A percentile compares a stretch with the other conserved stretches of the same genome.
These are phyloP conservation scores for Delonix regia DNA, from an alignment of 306 rosid species.

Conservation along the genomic window DNA sequence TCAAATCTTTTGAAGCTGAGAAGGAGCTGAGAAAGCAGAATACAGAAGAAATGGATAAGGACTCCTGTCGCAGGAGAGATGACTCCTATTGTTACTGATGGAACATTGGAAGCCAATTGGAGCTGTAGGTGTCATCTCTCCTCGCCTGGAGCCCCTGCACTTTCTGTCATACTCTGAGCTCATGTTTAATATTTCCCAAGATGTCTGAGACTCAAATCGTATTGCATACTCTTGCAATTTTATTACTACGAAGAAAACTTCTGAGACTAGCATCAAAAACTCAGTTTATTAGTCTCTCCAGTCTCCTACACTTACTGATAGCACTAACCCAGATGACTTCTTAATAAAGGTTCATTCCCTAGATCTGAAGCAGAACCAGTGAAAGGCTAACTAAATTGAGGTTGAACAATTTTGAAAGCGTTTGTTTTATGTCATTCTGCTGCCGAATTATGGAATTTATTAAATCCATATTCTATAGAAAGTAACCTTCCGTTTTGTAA, in stretches of 20 bases:
- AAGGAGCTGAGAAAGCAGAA: neutral
- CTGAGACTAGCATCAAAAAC: no score
- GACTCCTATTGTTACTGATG: slow-evolving; percentile 33
- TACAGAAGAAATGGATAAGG: slow-evolving; percentile 31
- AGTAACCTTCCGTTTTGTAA: no score
- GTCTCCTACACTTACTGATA: no score
- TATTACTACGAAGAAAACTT: neutral
- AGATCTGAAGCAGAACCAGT: neutral
- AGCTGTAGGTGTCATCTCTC: slow-evolving; percentile 53
- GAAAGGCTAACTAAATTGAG: neutral
- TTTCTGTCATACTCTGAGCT: slow-evolving; percentile 19
- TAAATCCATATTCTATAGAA: no score
- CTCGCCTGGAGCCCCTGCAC: slow-evolving; percentile 48
- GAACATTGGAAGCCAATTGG: neutral
- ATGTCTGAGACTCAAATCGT: neutral
- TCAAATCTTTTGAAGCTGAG: neutral
- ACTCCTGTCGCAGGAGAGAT: slow-evolving; percentile 57
- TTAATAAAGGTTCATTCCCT: no score
- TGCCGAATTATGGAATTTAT: neutral
- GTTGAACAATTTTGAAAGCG: neutral
- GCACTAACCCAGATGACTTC: no score
- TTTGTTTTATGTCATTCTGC: neutral
- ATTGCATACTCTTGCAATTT: neutral
- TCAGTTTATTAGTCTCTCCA: no score
- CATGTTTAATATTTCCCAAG: neutral